Evolutionary conservation across 108 stramenopile genomes (phyloP).

Genomic region (Nannochloropsis gaditana): DNA sequence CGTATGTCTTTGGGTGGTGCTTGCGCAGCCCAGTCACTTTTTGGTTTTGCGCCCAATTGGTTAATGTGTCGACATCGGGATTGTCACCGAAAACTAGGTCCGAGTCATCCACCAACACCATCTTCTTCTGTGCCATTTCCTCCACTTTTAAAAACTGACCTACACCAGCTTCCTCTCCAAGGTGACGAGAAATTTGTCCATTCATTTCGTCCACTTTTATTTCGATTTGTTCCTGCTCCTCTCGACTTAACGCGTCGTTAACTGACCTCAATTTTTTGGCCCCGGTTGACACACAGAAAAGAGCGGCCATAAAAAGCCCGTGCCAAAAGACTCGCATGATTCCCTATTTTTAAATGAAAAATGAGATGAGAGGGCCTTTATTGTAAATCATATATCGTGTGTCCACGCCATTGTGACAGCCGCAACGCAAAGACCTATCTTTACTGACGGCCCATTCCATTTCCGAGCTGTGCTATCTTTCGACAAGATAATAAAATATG

Average conservation of each 20-base stretch:
- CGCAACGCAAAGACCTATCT: too few species aligned
- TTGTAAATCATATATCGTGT: neutral
- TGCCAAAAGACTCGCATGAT: neutral
- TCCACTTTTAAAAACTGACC: neutral
- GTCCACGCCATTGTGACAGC: too few species aligned
- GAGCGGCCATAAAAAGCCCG: neutral
- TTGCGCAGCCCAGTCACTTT: neutral
- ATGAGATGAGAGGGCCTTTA: neutral
- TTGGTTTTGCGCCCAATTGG: neutral
- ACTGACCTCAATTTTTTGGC: neutral
- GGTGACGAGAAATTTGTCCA: neutral
- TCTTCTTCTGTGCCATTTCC: neutral
- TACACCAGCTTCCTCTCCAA: neutral
- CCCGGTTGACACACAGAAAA: neutral
- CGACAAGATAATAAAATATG: too few species aligned
- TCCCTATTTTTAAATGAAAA: neutral
- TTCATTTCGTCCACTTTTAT: neutral
- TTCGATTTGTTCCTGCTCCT: neutral
- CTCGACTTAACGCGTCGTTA: neutral
- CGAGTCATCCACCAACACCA: conserved; percentile 1
- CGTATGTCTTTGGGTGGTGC: conserved; percentile 3
- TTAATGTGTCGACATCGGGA: neutral
- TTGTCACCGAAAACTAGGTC: neutral
- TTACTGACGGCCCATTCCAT: too few species aligned
- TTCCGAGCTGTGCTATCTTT: too few species aligned